Conservation (phyloP, 345 rosid species). For the Adansonia digitata region DNA sequence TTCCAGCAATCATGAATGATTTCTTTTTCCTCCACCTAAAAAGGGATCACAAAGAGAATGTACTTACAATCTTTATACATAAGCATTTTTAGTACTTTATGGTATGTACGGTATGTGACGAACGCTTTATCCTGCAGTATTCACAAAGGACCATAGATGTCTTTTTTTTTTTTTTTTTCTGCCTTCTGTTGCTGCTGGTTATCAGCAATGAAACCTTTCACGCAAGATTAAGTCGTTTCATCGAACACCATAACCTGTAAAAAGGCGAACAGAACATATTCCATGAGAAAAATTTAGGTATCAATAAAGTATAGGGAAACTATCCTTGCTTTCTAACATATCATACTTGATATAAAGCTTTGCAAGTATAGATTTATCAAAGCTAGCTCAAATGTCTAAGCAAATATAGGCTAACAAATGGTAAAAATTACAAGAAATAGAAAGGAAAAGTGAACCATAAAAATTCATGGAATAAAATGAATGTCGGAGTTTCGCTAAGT, state of each 20-base stretch:
- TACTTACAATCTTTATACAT: neutral
- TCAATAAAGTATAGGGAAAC: neutral
- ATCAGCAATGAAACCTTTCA: conserved; percentile 27
- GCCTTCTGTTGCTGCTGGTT: conserved; percentile 12
- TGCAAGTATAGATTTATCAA: neutral
- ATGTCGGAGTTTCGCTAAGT: neutral
- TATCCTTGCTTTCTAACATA: neutral
- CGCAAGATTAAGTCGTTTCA: conserved; percentile 48
- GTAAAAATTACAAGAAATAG: neutral
- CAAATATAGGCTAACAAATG: neutral
- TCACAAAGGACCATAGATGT: conserved; percentile 30
- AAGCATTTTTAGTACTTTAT: conserved; percentile 13
- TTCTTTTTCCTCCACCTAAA: neutral
- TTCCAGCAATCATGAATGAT: neutral
- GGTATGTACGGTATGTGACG: conserved; percentile 23
- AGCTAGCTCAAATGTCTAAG: neutral
- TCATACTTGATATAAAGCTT: too few relatives aligned
- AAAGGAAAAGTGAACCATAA: too few relatives aligned
- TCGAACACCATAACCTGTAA: conserved; percentile 56
- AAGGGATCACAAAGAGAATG: neutral
- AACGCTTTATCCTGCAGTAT: conserved; percentile 32
- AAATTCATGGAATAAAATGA: neutral
- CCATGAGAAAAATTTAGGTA: neutral
- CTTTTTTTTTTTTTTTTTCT: conserved; percentile 3
- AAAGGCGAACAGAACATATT: conserved; percentile 10